Percentiles rank a stretch among this genome's conserved stretches.
Conservation (phyloP, 2,329 filamentous ascomycete genomes). For the Didymella pomorum region DNA sequence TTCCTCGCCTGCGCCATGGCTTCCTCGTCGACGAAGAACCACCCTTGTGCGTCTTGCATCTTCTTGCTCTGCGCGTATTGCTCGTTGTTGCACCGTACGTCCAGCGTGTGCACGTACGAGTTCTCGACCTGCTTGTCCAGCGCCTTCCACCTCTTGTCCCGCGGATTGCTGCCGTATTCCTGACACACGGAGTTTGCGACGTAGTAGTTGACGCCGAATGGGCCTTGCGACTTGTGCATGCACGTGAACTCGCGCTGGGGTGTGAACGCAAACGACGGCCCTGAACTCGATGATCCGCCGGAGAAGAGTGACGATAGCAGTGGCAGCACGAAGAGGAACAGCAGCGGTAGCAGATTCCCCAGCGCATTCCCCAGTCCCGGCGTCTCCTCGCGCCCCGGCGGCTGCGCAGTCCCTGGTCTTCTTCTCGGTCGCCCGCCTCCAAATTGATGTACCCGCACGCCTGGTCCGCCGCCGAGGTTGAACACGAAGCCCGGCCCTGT, state of each 20-base stretch:
- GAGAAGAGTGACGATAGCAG: conserved; percentile 81
- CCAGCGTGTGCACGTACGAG: conserved; percentile 72
- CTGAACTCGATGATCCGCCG: conserved; percentile 59
- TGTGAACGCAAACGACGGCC: conserved; percentile 81
- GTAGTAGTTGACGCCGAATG: conserved; percentile 81
- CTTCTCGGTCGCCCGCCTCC: conserved; percentile 79
- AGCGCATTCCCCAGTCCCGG: conserved; percentile 63
- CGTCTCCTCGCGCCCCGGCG: conserved; percentile 60
- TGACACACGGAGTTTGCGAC: conserved; percentile 81
- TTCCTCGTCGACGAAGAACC: conserved; percentile 82
- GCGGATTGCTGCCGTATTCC: conserved; percentile 62
- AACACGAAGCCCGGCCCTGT: conserved; percentile 90
- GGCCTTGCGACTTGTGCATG: conserved; percentile 70
- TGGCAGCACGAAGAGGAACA: conserved; percentile 83
- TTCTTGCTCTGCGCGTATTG: conserved; percentile 69
- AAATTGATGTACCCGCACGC: conserved; percentile 94
- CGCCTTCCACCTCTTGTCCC: conserved; percentile 70
- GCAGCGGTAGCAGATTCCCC: conserved; percentile 81
- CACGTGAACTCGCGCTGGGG: conserved; percentile 74
- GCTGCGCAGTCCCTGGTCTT: conserved; percentile 69
- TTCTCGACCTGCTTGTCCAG: conserved; percentile 82
- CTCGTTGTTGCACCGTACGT: conserved; percentile 78
- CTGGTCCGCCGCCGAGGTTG: conserved; percentile 90
- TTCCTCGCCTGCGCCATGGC: conserved; percentile 76
- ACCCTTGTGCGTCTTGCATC: conserved; percentile 81